Conservation (phyloP, 805 yeast genomes). For the Teunomyces lycoperdinae region DNA sequence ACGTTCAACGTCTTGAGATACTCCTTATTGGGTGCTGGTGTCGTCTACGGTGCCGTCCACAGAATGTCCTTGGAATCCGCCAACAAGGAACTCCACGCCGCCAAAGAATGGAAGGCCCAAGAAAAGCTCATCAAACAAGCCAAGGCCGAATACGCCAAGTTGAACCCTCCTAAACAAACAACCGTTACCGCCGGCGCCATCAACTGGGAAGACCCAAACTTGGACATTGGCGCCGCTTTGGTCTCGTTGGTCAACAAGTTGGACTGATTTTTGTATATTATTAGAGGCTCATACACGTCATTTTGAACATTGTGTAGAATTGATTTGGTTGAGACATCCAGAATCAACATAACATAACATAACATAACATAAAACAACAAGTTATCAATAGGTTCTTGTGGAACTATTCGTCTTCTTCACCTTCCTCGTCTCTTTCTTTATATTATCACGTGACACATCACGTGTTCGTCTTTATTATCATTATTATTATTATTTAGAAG, state of each 20-base stretch:
- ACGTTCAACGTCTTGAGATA: conserved; percentile 80
- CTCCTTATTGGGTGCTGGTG: conserved; percentile 85
- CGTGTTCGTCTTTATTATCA: too few species aligned
- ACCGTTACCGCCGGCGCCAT: conserved; percentile 44
- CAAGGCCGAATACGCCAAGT: conserved; percentile 79
- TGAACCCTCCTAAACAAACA: conserved; percentile 44
- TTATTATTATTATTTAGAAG: too few species aligned
- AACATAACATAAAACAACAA: too few species aligned
- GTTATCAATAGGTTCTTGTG: too few species aligned
- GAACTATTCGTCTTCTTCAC: too few species aligned
- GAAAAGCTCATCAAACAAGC: conserved; percentile 82
- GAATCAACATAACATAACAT: too few species aligned
- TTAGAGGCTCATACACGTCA: too few species aligned
- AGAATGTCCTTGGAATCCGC: conserved; percentile 63
- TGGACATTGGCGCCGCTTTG: conserved; percentile 75
- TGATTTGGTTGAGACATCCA: too few species aligned
- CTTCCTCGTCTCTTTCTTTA: too few species aligned
- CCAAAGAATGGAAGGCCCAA: conserved; percentile 58
- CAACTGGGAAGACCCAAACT: conserved; percentile 85
- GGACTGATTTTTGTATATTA: not conserved
- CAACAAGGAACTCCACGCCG: conserved; percentile 58
- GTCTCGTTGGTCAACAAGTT: conserved; percentile 58
- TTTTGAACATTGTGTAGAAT: too few species aligned
- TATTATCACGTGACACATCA: not conserved
- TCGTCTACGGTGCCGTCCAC: conserved; percentile 84